These are phyloP conservation scores for Schizosaccharomyces osmophilus DNA, from an alignment of 805 yeast species.

Conservation along the genomic window DNA sequence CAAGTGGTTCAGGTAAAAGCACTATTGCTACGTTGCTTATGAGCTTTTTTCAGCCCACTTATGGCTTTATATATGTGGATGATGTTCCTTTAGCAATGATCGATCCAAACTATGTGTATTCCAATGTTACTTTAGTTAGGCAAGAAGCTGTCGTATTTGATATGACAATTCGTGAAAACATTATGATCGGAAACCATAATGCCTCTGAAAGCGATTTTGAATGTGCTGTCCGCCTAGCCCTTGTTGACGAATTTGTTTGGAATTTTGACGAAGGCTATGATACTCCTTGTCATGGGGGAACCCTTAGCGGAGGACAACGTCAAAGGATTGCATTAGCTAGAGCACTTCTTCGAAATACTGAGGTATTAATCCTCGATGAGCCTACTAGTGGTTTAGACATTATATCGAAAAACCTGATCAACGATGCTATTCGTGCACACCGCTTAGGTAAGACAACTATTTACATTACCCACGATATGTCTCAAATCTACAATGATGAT, in stretches of 20 bases:
- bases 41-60: conserved; percentile 26
- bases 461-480: conserved; percentile 53
- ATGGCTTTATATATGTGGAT: conserved; percentile 39
- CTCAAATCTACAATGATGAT: conserved; percentile 33
- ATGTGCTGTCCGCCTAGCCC: conserved; percentile 28
- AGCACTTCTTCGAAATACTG: conserved; percentile 48
- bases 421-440: conserved; percentile 30
- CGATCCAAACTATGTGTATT: conserved; percentile 27
- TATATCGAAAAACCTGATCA: conserved; percentile 20
- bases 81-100: conserved; percentile 23
- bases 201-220: conserved; percentile 12
- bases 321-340: conserved; percentile 71
- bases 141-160: conserved; percentile 46
- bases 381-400: conserved; percentile 60
- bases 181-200: conserved; percentile 17
- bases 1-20: conserved; percentile 86
- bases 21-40: conserved; percentile 42
- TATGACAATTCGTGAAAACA: conserved; percentile 36
- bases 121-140: conserved; percentile 47
- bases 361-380: conserved; percentile 66
- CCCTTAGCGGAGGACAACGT: conserved; percentile 73
- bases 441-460: conserved; percentile 52
- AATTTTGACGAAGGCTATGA: conserved; percentile 31
- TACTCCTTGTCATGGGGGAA: conserved; percentile 24
- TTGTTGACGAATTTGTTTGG: conserved; percentile 25